A percentile compares a stretch with the other conserved stretches of the same genome.
phyloP scores from a whole-genome alignment of 768 basidiomycete species.

The Amanita inopinata region DNA sequence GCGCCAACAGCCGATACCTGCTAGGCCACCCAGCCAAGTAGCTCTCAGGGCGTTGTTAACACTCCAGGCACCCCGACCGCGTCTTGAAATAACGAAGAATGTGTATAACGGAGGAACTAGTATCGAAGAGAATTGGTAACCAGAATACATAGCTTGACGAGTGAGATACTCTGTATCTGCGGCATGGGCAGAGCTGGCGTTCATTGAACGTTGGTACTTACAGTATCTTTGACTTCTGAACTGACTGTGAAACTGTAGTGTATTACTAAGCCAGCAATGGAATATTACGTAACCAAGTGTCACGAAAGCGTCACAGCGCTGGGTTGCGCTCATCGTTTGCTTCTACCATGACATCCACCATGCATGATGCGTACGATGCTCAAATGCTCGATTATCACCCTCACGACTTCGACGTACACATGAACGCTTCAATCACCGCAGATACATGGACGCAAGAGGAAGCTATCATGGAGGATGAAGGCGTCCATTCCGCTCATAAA shows the following conservation, averaged over 20 bases:
- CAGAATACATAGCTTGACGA: slow-evolving; percentile 52
- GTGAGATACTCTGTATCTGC: slow-evolving; percentile 61
- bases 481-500: slow-evolving; percentile 15
- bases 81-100: slow-evolving; percentile 40
- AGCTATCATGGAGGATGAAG: slow-evolving; percentile 53
- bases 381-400: slow-evolving; percentile 52
- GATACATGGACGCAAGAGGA: slow-evolving; percentile 47
- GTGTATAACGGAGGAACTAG: slow-evolving; percentile 54
- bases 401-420: slow-evolving; percentile 48
- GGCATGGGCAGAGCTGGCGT: slow-evolving; percentile 24
- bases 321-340: not conserved
- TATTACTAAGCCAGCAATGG: not conserved
- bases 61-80: slow-evolving; percentile 44
- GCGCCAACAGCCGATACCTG: slow-evolving; percentile 46
- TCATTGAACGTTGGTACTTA: not conserved
- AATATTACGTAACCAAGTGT: slow-evolving; percentile 5
- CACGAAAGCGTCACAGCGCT: slow-evolving; percentile 8
- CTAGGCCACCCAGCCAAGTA: slow-evolving; percentile 61
- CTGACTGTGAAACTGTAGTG: not conserved
- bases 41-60: slow-evolving; percentile 58
- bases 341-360: slow-evolving; percentile 25
- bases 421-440: slow-evolving; percentile 35
- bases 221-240: too few species aligned
- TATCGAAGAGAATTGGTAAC: slow-evolving; percentile 59
- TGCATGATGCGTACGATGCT: slow-evolving; percentile 49